These are phyloP conservation scores for Akanthomyces uredinophilus DNA, from an alignment of 2,329 filamentous ascomycete genomes.

Conservation along the genomic window DNA sequence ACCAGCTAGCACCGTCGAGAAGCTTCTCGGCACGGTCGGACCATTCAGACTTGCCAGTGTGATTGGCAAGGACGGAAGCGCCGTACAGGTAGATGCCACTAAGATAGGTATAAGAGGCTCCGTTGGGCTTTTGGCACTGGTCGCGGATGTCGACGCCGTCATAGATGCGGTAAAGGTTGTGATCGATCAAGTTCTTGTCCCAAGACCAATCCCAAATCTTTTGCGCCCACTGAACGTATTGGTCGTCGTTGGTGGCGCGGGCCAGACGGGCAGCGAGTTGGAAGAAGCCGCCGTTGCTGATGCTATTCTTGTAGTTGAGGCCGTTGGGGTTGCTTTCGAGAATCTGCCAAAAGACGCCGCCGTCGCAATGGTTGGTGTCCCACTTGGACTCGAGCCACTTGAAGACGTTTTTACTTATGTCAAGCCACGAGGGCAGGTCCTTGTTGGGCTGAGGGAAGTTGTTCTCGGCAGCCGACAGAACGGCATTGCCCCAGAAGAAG, in stretches of 20 bases:
- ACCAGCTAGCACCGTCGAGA: constrained; percentile 46
- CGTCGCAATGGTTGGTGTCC: constrained; percentile 59
- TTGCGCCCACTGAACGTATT: constrained; percentile 61
- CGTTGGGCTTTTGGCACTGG: constrained; percentile 50
- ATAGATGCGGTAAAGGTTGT: constrained; percentile 46
- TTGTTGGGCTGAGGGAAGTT: constrained; percentile 51
- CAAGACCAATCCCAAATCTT: constrained; percentile 63
- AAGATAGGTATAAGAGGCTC: constrained; percentile 59
- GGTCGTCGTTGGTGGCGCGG: constrained; percentile 61
- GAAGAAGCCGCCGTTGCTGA: constrained; percentile 79
- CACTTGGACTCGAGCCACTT: constrained; percentile 62
- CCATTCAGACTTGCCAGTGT: constrained; percentile 51
- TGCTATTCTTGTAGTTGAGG: constrained; percentile 68
- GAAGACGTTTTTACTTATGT: constrained; percentile 62
- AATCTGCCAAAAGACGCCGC: constrained; percentile 73
- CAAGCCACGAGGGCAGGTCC: constrained; percentile 51
- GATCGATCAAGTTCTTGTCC: constrained; percentile 52
- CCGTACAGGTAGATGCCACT: constrained; percentile 62
- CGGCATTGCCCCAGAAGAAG: constrained; percentile 62
- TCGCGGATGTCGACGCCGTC: constrained; percentile 55
- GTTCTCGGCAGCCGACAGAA: constrained; percentile 58
- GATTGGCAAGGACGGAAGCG: constrained; percentile 58
- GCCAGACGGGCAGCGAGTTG: constrained; percentile 72
- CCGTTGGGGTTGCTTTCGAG: constrained; percentile 63
- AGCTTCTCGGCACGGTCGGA: constrained; percentile 46